Evolutionary conservation across 768 basidiomycete species (phyloP), one percentile per base, ranked within the genome.

Genomic region (Amanita subjunquillea): DNA sequence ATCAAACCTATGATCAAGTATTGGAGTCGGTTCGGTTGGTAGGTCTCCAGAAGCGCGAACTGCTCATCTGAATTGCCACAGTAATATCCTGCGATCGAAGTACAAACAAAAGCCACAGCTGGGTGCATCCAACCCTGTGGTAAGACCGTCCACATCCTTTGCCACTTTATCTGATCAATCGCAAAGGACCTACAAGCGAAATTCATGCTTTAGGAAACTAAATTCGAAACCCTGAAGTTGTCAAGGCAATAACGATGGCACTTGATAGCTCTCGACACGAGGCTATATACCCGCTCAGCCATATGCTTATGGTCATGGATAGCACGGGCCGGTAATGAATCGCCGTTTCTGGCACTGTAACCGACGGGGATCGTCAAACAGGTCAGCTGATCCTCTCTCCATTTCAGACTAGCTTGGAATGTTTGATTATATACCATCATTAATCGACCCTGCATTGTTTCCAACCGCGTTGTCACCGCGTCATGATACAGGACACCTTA

Each of bases 1-100:
- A 69, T 27, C 86, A 85, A 62, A 77, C 79, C 6, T 88, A 89
- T 56, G 74, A 79, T 54, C 78, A 83, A 49, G 62, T 91, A 10
- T 65, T 91, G 34, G 64, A 60, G 32, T 76, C 76, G 30, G 55
- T 87, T 34, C 75, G 85, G 77, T 81, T 48, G 48, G 69, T 53
- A 12, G 23, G 37, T 44, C 29, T n/a, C 23, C 29, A 36, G 46
- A 6, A 29, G 10, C 37, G 22, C 29, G 9, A 46, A 13, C 10
- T 3, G 22, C 9, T 32, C 37, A 23, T 12, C 27, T 20, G 23
- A 50, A 15, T 17, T 17, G 15, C 4, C 15, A 17, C 54, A 83
- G 82, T 39, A 65, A 66, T 20, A 78, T 87, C 54, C 62, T 87
- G 23, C 67, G 74, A 47, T 76, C 77, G 20, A 70, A 77, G 54